These are phyloP conservation scores for Calonectria henricotiae DNA, from an alignment of 2,329 filamentous ascomycete genomes.

Conservation along the genomic window DNA sequence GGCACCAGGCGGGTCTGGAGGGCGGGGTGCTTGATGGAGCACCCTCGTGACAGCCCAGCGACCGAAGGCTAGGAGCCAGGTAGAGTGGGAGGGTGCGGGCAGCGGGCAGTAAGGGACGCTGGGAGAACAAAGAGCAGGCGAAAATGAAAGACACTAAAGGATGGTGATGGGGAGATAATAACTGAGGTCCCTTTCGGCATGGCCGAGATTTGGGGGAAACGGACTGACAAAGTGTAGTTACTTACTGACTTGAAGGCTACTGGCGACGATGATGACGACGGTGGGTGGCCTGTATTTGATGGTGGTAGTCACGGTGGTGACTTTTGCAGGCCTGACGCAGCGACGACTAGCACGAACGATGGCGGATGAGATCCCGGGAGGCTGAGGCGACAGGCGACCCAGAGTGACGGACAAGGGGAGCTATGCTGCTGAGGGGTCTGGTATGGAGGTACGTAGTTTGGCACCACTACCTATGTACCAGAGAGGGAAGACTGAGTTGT, in stretches of 20 bases:
- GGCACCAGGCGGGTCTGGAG: constrained; percentile 54
- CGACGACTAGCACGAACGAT: constrained; percentile 49
- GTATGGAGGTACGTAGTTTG: constrained; percentile 29
- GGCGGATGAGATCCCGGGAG: constrained; percentile 42
- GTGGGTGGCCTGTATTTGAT: constrained; percentile 38
- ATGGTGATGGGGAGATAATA: background rate
- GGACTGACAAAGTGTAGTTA: constrained; percentile 31
- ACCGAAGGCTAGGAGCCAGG: constrained; percentile 44
- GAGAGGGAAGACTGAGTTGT: constrained; percentile 26
- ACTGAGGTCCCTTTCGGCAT: background rate
- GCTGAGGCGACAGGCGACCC: constrained; percentile 35
- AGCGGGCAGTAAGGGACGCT: constrained; percentile 12
- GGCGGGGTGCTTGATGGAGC: constrained; percentile 56
- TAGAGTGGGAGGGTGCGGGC: constrained; percentile 32
- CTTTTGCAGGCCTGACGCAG: constrained; percentile 45
- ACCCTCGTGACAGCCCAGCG: constrained; percentile 55
- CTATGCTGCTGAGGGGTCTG: constrained; percentile 29
- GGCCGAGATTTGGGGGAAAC: background rate
- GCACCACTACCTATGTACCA: constrained; percentile 16
- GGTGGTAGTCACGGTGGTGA: constrained; percentile 42
- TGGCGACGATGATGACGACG: constrained; percentile 49
- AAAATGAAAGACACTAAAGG: background rate
- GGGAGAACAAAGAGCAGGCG: constrained; percentile 3
- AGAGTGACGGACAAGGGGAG: constrained; percentile 41
- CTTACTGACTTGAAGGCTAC: constrained; percentile 41